Conservation (phyloP, 169 alveolate species). For the Plasmodium chabaudi region DNA sequence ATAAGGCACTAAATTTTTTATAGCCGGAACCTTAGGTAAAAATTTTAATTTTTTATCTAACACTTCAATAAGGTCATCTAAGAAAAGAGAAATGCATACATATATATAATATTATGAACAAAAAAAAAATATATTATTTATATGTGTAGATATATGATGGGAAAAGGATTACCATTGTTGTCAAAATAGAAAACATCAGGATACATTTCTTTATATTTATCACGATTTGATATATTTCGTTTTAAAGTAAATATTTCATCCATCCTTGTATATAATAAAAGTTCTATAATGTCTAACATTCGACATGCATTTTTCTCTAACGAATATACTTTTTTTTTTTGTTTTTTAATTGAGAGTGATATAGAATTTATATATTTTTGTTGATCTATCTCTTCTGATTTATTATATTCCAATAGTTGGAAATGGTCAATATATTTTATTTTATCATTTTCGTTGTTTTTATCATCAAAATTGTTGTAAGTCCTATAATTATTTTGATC, state of each 20-base stretch:
- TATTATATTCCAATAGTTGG: no score
- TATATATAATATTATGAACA: constrained; percentile 1
- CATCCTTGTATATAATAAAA: constrained; percentile 53
- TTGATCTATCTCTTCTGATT: neutral
- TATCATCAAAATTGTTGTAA: no score
- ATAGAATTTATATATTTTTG: constrained; percentile 20
- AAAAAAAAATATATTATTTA: neutral
- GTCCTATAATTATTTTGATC: neutral
- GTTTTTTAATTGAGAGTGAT: constrained; percentile 30
- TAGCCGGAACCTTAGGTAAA: constrained; percentile 38
- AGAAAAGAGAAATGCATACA: neutral
- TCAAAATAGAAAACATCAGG: constrained; percentile 44
- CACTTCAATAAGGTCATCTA: constrained; percentile 48
- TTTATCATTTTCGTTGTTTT: no score
- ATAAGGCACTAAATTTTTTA: constrained; percentile 30
- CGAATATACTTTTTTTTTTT: constrained; percentile 5
- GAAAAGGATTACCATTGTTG: constrained; percentile 26
- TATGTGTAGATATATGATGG: neutral
- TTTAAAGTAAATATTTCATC: constrained; percentile 41
- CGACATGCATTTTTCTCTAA: constrained; percentile 26
- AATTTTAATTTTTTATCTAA: constrained; percentile 20
- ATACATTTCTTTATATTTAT: constrained; percentile 30
- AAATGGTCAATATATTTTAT: no score
- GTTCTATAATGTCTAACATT: constrained; percentile 45
- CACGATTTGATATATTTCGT: constrained; percentile 7